Conservation (phyloP, 2,329 filamentous ascomycete species). For the Xylariales sp. region DNA sequence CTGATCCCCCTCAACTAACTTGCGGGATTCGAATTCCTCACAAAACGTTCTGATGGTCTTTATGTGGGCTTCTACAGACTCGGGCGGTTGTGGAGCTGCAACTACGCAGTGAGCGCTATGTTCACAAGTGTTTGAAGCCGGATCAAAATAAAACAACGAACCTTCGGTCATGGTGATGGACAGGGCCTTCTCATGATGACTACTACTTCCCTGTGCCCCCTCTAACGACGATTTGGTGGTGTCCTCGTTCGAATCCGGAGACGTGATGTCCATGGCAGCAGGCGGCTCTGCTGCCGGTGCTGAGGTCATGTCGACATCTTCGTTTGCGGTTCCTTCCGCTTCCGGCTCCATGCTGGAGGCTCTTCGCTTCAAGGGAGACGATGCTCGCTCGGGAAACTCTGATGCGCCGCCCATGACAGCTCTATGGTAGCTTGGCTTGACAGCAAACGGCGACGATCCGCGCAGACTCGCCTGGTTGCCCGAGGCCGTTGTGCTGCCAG, state of each 20-base stretch:
- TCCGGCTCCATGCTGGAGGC: slow-evolving; percentile 59
- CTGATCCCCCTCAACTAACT: slow-evolving; percentile 65
- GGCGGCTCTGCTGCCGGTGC: slow-evolving; percentile 16
- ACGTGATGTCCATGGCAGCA: slow-evolving; percentile 10
- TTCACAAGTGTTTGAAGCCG: background rate
- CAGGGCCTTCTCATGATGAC: background rate
- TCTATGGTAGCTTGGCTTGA: slow-evolving; percentile 40
- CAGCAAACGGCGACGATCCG: slow-evolving; percentile 47
- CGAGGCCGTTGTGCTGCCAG: slow-evolving; percentile 36
- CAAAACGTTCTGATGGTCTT: slow-evolving; percentile 62
- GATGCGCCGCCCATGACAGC: slow-evolving; percentile 57
- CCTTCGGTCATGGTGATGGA: slow-evolving; percentile 6
- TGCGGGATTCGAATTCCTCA: slow-evolving; percentile 44
- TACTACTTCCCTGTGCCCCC: background rate
- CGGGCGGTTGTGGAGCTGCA: slow-evolving; percentile 15
- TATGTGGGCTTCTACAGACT: slow-evolving; percentile 66
- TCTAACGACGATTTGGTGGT: slow-evolving; percentile 1
- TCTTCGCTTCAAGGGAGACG: slow-evolving; percentile 60
- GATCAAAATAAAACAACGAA: background rate
- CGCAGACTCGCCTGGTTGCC: too few species aligned
- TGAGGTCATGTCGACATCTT: slow-evolving; percentile 42
- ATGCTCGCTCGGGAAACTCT: slow-evolving; percentile 55
- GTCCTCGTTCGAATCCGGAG: slow-evolving; percentile 10
- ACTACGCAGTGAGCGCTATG: slow-evolving; percentile 9
- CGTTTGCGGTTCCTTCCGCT: slow-evolving; percentile 31